phyloP scores from a whole-genome alignment of 2,329 filamentous ascomycete genomes.

The Aspergillus alliaceus region DNA sequence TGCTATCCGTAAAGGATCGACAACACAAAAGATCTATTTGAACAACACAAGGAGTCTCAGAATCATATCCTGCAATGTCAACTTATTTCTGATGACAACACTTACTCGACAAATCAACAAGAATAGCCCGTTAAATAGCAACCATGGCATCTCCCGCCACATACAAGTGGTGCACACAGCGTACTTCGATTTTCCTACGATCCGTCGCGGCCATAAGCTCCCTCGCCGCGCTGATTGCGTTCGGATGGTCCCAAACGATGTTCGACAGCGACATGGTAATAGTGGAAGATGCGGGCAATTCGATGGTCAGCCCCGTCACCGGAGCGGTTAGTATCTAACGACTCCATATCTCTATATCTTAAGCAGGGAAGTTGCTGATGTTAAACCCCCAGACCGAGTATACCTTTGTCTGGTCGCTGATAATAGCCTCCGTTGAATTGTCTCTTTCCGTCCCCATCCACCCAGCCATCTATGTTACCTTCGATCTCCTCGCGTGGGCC shows the following conservation, averaged over 20 bases:
- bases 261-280: not conserved
- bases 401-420: slow-evolving; percentile 8
- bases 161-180: not conserved
- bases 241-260: slow-evolving; percentile 4
- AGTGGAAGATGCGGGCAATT: slow-evolving; percentile 1
- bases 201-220: slow-evolving; percentile 1
- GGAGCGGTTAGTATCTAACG: slow-evolving; percentile 3
- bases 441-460: slow-evolving; percentile 2
- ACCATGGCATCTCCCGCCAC: not conserved
- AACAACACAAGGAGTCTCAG: not conserved
- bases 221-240: slow-evolving; percentile 5
- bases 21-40: not conserved
- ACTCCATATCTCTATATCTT: no score
- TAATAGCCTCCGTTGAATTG: slow-evolving; percentile 7
- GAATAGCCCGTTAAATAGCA: not conserved
- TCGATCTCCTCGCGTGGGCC: slow-evolving; percentile 8
- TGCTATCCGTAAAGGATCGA: not conserved
- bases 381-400: slow-evolving; percentile 1
- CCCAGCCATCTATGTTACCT: slow-evolving; percentile 11
- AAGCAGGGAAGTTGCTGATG: not conserved
- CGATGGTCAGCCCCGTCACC: slow-evolving; percentile 4
- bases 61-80: not conserved
- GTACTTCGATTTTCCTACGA: slow-evolving; percentile 1
- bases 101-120: not conserved
- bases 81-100: not conserved